Evolutionary conservation across 768 basidiomycete species (phyloP), one percentile per base, ranked within the genome.

Genomic region (Trametes maxima): DNA sequence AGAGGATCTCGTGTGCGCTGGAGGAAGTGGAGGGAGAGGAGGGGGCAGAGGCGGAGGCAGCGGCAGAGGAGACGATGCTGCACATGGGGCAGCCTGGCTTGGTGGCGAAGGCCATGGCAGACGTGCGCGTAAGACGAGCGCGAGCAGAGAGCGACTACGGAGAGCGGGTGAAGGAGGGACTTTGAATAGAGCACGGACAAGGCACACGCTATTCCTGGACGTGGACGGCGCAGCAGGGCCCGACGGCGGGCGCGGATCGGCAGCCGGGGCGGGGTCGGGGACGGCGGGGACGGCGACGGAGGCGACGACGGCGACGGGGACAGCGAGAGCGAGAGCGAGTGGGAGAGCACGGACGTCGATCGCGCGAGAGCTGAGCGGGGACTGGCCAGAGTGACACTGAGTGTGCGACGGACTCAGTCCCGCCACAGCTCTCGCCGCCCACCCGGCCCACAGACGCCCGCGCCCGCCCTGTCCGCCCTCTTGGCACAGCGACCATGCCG

Each of bases 31-130:
- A 68, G 12, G 82, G 77, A 56, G 82, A 82, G 0, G 77, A 73
- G 5, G 81, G 81, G 0, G 79, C 74, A 45, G 77, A 77, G 5
- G 81, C 82, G 78, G 68, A 77, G 75, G 21, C 75, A 70, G 14
- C 54, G 37, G 87, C 83, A 22, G 80, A 75, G 21, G 86, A 75
- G 54, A 90, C 86, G 28, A 90, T 88, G 70, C 88, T 75, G 74
- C 90, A 91, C 82, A 91, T 82, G 13, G 89, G 88, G 71, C 89
- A 92, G 57, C 89, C 90, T 22, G 83, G 75, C 65, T 84, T 87
- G 5, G 87, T 77, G 22, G 84, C 73, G 66, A 86, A 91, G 17
- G 80, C 73, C 79, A 85, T 83, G 60, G 53, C 56, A 47, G 28
- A n/a, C n/a, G n/a, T n/a, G n/a, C n/a, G 28, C 28, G 28, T 33